A percentile compares a stretch with the other conserved stretches of the same genome.
phyloP scores from a whole-genome alignment of 73 alveolate genomes.

The Paramecium pentaurelia region DNA sequence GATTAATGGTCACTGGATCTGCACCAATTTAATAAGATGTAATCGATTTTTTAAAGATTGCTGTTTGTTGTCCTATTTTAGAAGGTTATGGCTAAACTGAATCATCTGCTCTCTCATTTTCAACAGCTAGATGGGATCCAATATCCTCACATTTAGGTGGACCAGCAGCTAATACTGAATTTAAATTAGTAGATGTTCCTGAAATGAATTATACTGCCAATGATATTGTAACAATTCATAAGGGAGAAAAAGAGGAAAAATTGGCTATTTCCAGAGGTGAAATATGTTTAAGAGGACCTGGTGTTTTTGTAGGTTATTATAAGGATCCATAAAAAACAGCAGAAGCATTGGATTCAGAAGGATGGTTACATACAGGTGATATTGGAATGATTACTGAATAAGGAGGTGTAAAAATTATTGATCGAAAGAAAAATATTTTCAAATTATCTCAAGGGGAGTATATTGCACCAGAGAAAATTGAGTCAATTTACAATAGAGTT shows the following conservation, averaged over 20 bases:
- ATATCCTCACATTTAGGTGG: slow-evolving; percentile 92
- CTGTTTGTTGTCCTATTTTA: slow-evolving; percentile 69
- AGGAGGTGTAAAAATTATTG: slow-evolving; percentile 91
- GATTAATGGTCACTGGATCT: slow-evolving; percentile 82
- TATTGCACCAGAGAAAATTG: slow-evolving; percentile 95
- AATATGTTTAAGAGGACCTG: slow-evolving; percentile 91
- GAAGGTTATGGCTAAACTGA: slow-evolving; percentile 98
- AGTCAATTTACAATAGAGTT: slow-evolving; percentile 74
- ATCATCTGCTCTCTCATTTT: slow-evolving; percentile 75
- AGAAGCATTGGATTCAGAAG: slow-evolving; percentile 87
- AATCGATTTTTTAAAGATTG: slow-evolving; percentile 73
- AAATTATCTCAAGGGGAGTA: slow-evolving; percentile 95
- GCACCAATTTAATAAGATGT: slow-evolving; percentile 94
- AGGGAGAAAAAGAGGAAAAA: slow-evolving; percentile 20
- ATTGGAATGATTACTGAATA: slow-evolving; percentile 79
- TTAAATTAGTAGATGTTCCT: slow-evolving; percentile 91
- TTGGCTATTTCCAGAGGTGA: slow-evolving; percentile 91
- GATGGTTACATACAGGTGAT: slow-evolving; percentile 94
- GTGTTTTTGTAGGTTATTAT: slow-evolving; percentile 80
- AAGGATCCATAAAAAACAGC: slow-evolving; percentile 69
- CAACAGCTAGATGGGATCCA: slow-evolving; percentile 67
- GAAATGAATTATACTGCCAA: slow-evolving; percentile 83
- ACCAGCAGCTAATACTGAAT: slow-evolving; percentile 72
- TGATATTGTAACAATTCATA: slow-evolving; percentile 55
- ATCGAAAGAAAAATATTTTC: slow-evolving; percentile 96